phyloP scores from a whole-genome alignment of 345 rosid genomes.

The Dipteronia sinensis region DNA sequence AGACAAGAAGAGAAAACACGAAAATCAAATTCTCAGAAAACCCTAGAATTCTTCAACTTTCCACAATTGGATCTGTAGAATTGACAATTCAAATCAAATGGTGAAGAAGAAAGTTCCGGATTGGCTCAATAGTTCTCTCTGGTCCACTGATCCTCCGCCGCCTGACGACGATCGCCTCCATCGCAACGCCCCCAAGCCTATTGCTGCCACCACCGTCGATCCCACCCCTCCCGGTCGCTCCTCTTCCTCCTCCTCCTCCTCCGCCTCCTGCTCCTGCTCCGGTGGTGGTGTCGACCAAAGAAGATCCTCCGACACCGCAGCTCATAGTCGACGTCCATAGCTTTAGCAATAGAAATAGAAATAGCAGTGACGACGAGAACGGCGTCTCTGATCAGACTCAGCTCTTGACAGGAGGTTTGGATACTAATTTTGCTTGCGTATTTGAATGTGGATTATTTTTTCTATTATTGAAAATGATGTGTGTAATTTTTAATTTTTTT shows the following conservation, averaged over 20 bases:
- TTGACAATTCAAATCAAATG: constrained; percentile 33
- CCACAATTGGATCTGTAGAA: not conserved
- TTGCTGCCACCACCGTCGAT: constrained; percentile 37
- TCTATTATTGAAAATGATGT: not conserved
- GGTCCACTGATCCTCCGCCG: constrained; percentile 65
- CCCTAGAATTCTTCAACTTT: not conserved
- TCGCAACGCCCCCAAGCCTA: constrained; percentile 26
- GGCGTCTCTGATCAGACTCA: constrained; percentile 53
- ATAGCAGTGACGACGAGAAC: constrained; percentile 28
- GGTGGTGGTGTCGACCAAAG: constrained; percentile 22
- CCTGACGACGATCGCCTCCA: constrained; percentile 46
- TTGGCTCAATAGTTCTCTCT: constrained; percentile 96
- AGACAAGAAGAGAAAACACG: not conserved
- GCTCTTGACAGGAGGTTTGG: constrained; percentile 75
- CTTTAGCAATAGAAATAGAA: not conserved
- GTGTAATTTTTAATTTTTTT: not conserved
- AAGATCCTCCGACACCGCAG: constrained; percentile 45
- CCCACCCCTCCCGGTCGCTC: constrained; percentile 39
- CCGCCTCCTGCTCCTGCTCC: constrained; percentile 43
- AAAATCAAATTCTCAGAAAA: not conserved
- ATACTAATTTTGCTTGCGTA: not conserved
- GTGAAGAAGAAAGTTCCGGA: constrained; percentile 87
- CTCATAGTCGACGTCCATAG: constrained; percentile 27
- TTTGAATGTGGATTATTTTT: not conserved
- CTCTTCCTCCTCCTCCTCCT: constrained; percentile 44